Conservation (phyloP, 139 green algal genomes). For the Ettlia oleoabundans region DNA sequence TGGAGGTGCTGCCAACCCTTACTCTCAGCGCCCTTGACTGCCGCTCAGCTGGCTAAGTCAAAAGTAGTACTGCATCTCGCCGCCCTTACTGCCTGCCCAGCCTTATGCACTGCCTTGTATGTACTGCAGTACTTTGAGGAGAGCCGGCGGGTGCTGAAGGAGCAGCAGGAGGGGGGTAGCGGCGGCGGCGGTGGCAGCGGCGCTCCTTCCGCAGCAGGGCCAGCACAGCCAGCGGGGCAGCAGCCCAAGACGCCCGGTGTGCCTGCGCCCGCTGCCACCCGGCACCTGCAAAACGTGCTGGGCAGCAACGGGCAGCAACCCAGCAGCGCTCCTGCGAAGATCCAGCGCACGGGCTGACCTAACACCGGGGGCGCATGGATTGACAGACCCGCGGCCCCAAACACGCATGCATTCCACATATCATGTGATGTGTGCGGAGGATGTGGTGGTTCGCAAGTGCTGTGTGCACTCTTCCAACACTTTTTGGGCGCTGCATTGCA, state of each 20-base stretch:
- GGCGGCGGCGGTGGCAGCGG: neutral
- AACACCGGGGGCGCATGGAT: too few relatives aligned
- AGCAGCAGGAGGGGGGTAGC: neutral
- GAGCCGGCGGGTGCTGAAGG: constrained; percentile 56
- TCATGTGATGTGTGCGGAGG: too few relatives aligned
- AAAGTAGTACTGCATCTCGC: too few relatives aligned
- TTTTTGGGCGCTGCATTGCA: too few relatives aligned
- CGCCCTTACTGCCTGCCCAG: neutral
- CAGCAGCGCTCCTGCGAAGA: constrained; percentile 1
- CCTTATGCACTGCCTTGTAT: neutral
- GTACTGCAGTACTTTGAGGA: constrained; percentile 78
- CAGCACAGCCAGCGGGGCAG: neutral
- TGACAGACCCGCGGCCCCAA: too few relatives aligned
- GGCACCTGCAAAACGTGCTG: constrained; percentile 25
- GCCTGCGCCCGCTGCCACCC: neutral
- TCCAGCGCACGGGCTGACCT: constrained; percentile 15
- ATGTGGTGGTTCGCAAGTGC: too few relatives aligned
- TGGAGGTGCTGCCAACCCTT: too few relatives aligned
- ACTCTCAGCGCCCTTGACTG: too few relatives aligned
- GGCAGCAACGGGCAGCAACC: constrained; percentile 13
- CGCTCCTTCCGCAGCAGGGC: neutral
- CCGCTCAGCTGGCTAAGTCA: too few relatives aligned
- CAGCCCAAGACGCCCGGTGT: neutral
- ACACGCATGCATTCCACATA: neutral
- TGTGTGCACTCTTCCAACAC: too few relatives aligned